Evolutionary conservation across 257 asterid genomes (phyloP).

Genomic region (Thymus quinquecostatus): DNA sequence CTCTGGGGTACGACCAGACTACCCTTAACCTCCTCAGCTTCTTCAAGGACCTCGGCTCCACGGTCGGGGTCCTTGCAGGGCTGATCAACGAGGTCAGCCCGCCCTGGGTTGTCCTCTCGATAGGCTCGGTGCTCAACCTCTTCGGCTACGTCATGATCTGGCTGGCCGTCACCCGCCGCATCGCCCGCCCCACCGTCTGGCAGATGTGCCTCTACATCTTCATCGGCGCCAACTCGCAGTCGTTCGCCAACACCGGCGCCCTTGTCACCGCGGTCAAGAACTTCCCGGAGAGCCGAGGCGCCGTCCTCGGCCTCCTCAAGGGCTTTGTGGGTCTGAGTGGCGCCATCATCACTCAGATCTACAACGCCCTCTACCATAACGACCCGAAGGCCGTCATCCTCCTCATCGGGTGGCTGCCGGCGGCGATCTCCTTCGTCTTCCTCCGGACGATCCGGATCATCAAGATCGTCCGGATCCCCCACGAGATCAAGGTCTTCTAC

Average conservation of each 20-base stretch:
- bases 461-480: constrained; percentile 39
- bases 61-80: constrained; percentile 74
- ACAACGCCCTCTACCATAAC: constrained; percentile 43
- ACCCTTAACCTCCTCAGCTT: constrained; percentile 78
- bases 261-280: constrained; percentile 79
- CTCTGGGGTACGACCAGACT: constrained; percentile 75
- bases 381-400: constrained; percentile 45
- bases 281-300: constrained; percentile 72
- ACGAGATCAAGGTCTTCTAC: constrained; percentile 59
- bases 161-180: constrained; percentile 59
- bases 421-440: constrained; percentile 51
- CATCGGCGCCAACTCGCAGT: constrained; percentile 80
- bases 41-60: constrained; percentile 76
- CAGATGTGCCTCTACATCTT: constrained; percentile 80
- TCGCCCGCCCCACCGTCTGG: constrained; percentile 63
- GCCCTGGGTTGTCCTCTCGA: constrained; percentile 81
- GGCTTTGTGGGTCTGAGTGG: constrained; percentile 65
- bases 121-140: constrained; percentile 69
- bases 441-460: constrained; percentile 51
- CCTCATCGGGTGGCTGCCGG: constrained; percentile 67
- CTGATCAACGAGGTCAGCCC: constrained; percentile 82
- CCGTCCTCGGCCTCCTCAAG: constrained; percentile 54
- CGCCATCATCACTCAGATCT: constrained; percentile 56
- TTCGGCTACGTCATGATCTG: constrained; percentile 88
- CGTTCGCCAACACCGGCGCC: constrained; percentile 88